Percentiles rank a stretch among this genome's conserved stretches.
These are phyloP conservation scores for Cryphonectria carpinicola DNA, from an alignment of 2,329 filamentous ascomycete species.

Conservation along the genomic window DNA sequence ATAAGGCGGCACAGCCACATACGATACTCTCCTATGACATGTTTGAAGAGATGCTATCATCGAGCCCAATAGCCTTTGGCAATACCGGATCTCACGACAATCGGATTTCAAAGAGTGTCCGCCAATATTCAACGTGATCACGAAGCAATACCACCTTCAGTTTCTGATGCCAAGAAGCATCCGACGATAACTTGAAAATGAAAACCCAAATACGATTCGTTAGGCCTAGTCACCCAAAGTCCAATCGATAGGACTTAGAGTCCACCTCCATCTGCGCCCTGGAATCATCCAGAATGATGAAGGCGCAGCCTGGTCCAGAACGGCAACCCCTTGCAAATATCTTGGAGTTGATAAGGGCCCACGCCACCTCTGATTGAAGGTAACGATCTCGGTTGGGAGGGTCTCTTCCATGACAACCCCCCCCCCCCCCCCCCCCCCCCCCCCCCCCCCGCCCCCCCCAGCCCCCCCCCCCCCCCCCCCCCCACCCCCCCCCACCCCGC, in stretches of 20 bases:
- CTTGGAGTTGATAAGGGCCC: neutral
- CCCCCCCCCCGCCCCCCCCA: too few relatives aligned
- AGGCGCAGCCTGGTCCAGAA: neutral
- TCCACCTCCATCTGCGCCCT: neutral
- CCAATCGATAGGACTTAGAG: neutral
- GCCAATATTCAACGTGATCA: neutral
- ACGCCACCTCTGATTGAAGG: neutral
- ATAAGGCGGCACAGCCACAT: neutral
- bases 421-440: too few relatives aligned
- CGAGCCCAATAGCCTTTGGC: neutral
- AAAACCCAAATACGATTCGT: neutral
- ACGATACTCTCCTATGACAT: neutral
- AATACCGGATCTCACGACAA: neutral
- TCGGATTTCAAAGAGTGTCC: neutral
- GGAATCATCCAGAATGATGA: neutral
- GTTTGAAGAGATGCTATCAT: neutral
- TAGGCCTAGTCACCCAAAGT: neutral
- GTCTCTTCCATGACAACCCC: neutral
- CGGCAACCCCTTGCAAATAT: neutral
- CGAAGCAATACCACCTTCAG: slow-evolving; percentile 4
- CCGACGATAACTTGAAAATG: neutral
- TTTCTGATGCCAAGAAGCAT: neutral
- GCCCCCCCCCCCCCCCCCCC: too few relatives aligned
- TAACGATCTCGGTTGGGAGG: neutral
- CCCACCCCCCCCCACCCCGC: too few relatives aligned